These are phyloP conservation scores for Chlamydomonas sphaeroides DNA, from an alignment of 139 green algal genomes.

Conservation along the genomic window DNA sequence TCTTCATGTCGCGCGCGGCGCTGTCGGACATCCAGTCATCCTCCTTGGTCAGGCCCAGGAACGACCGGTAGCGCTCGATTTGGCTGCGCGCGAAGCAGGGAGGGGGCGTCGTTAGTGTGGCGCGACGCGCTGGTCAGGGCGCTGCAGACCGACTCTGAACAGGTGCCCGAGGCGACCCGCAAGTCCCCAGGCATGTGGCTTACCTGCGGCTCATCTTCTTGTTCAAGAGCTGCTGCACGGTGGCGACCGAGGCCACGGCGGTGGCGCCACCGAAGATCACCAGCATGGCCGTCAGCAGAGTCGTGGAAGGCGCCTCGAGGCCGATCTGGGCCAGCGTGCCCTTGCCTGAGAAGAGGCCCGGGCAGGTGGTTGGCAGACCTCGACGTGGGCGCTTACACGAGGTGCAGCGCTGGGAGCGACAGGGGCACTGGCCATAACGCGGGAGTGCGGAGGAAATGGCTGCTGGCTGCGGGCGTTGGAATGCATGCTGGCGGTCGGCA, in stretches of 20 bases:
- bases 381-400: no score
- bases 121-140: no score
- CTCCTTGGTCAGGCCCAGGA: conserved; percentile 67
- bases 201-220: conserved; percentile 63
- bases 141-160: no score
- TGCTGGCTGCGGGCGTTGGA: no score
- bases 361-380: no score
- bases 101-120: no score
- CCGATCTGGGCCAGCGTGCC: conserved; percentile 53
- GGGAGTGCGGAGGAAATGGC: no score
- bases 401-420: no score
- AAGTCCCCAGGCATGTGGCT: background rate
- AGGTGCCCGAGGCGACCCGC: no score
- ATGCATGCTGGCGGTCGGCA: no score
- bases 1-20: conserved; percentile 56
- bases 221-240: conserved; percentile 47
- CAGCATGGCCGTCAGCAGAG: conserved; percentile 47
- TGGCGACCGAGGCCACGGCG: conserved; percentile 50
- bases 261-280: conserved; percentile 54
- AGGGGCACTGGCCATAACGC: no score
- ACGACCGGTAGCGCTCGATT: conserved; percentile 67
- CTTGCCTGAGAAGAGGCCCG: no score
- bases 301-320: conserved; percentile 54
- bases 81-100: conserved; percentile 33
- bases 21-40: conserved; percentile 54